phyloP scores from a whole-genome alignment of 2,329 filamentous ascomycete species.

The Aspergillus clavatus region DNA sequence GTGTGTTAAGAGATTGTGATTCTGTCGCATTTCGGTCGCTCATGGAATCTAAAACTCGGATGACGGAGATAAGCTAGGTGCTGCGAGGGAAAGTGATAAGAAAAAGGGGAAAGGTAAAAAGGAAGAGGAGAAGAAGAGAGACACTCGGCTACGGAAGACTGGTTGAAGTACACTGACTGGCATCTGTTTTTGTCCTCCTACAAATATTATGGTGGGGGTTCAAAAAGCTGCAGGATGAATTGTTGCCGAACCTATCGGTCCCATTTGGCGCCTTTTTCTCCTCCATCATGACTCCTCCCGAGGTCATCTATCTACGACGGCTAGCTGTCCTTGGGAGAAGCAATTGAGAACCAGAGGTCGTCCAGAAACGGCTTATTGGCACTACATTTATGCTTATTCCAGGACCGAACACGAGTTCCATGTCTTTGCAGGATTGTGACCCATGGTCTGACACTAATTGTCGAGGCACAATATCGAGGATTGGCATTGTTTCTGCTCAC shows the following conservation, averaged over 20 bases:
- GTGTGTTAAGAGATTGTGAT: no score
- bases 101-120: background rate
- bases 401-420: slow-evolving; percentile 8
- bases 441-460: background rate
- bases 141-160: background rate
- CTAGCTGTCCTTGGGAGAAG: no score
- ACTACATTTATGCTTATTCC: slow-evolving; percentile 25
- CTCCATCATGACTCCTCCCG: background rate
- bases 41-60: background rate
- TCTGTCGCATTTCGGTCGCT: background rate
- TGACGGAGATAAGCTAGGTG: background rate
- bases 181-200: slow-evolving; percentile 11
- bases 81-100: background rate
- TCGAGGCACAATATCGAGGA: background rate
- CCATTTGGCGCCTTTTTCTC: slow-evolving; percentile 5
- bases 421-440: background rate
- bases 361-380: slow-evolving; percentile 5
- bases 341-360: no score
- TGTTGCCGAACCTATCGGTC: slow-evolving; percentile 17
- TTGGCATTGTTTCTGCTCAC: background rate
- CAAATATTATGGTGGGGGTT: slow-evolving; percentile 10
- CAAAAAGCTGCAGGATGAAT: slow-evolving; percentile 18
- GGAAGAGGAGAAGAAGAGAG: background rate
- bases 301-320: no score
- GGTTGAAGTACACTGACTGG: slow-evolving; percentile 3